phyloP scores from a whole-genome alignment of 2,329 filamentous ascomycete species.

The Cladosporium austrohemisphaericum region DNA sequence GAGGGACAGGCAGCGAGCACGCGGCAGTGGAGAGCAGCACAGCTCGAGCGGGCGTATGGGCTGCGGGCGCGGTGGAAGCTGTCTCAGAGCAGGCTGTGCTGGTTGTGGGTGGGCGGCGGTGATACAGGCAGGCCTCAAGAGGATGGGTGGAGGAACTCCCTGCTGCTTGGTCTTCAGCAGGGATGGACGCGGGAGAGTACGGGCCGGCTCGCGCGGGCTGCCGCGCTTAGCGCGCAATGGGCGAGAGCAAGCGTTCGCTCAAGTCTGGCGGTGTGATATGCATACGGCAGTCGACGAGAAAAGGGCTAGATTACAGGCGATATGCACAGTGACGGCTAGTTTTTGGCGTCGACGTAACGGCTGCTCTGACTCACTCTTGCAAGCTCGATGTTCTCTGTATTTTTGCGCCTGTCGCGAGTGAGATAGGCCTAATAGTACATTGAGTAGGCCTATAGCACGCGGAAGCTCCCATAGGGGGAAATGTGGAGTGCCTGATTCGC shows the following conservation, averaged over 20 bases:
- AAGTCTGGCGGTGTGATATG: slow-evolving; percentile 6
- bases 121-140: neutral
- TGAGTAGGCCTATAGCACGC: no score
- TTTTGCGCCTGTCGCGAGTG: no score
- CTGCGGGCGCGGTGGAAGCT: neutral
- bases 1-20: slow-evolving; percentile 6
- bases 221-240: no score
- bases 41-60: slow-evolving; percentile 10
- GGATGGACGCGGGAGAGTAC: no score
- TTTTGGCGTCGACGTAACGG: neutral
- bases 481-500: neutral
- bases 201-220: no score
- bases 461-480: no score
- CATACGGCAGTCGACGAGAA: neutral
- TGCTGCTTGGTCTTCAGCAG: no score
- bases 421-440: no score
- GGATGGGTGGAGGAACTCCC: neutral
- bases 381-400: neutral
- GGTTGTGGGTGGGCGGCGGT: neutral
- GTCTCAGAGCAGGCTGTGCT: slow-evolving; percentile 1
- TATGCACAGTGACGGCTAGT: slow-evolving; percentile 10
- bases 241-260: no score
- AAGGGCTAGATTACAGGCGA: neutral
- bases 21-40: slow-evolving; percentile 9
- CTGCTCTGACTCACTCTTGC: slow-evolving; percentile 10